Base-by-base conservation (phyloP, 202 grass and related monocot species). In the Cymbopogon flexuosus region DNA sequence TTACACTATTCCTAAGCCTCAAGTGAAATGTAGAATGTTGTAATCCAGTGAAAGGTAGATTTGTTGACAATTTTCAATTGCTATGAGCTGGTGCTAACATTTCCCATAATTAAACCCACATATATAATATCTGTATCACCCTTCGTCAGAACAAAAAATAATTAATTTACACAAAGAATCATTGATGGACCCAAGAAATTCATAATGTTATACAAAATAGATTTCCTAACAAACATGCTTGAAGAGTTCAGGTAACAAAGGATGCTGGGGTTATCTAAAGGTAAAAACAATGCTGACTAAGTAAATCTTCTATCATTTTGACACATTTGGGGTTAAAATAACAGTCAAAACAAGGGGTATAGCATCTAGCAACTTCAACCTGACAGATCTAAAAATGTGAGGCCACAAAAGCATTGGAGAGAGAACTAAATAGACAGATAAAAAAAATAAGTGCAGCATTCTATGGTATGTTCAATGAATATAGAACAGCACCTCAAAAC, bases 401-500 rank as follows among this genome's bases (percentile, higher is more conserved):
- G 2, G 11, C 13, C 68, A 80, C 43, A 81, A 1, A 76, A 71
- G 35, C 77, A 80, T 65, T 76, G 14, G 0, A 70, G 34, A 43
- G 24, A 57, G 57, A 81, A 77, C 30, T 77, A 81, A 66, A 54
- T 22, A 88, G 54, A 40, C 33, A 45, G 12, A 51, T 21, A 79
- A 3, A 73, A 23, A 65, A 49, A 71, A 10, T 18, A 23, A 22
- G 24, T 24, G 3, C 40, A 43, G 2, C 56, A 42, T 65, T 81
- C 41, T 69, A 30, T 47, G 10, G 56, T 15, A 71, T 8, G 65
- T 41, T 78, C 59, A 60, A 66, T 13, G 19, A 59, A 11, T 6
- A 62, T 49, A 72, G 56, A 75, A 80, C 34, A 68, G 12, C 73
- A 94, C 94, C 96, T 98, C 96, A 81, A 98, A 98, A 81, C 96